These are phyloP conservation scores for Talaromyces albobiverticillius DNA, from an alignment of 2,329 filamentous ascomycete species.

Conservation along the genomic window DNA sequence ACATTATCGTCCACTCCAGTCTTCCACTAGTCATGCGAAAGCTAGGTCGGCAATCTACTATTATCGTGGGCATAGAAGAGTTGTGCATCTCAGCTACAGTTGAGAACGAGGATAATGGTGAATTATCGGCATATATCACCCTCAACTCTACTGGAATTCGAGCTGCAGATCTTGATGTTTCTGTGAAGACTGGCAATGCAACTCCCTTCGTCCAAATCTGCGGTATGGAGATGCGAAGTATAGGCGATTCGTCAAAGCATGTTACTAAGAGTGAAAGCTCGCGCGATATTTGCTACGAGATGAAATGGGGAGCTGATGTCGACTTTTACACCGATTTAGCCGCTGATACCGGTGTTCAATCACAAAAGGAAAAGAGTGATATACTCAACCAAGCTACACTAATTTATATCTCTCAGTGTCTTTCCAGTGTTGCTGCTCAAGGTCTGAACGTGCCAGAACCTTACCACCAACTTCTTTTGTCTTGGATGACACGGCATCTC, in stretches of 20 bases:
- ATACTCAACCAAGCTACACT: too few species aligned
- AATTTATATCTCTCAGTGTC: too few species aligned
- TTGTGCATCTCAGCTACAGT: neutral
- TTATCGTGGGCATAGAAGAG: neutral
- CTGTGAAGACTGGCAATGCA: neutral
- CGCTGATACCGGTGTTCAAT: too few species aligned
- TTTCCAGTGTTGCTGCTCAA: too few species aligned
- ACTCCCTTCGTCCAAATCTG: neutral
- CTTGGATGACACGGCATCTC: too few species aligned
- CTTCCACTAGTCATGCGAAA: neutral
- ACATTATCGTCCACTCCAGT: slow-evolving; percentile 27
- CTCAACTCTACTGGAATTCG: neutral
- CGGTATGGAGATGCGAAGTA: neutral
- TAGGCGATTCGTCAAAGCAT: neutral
- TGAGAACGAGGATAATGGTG: neutral
- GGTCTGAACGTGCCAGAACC: too few species aligned
- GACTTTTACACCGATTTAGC: too few species aligned
- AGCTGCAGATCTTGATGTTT: neutral
- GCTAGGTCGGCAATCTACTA: neutral
- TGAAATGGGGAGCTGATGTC: neutral
- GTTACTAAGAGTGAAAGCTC: neutral
- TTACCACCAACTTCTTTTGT: too few species aligned
- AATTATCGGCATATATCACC: neutral
- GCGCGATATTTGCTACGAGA: neutral
- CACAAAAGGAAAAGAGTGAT: too few species aligned